Evolutionary conservation across 768 basidiomycete species (phyloP).

Genomic region (Cyclocybe cylindracea): DNA sequence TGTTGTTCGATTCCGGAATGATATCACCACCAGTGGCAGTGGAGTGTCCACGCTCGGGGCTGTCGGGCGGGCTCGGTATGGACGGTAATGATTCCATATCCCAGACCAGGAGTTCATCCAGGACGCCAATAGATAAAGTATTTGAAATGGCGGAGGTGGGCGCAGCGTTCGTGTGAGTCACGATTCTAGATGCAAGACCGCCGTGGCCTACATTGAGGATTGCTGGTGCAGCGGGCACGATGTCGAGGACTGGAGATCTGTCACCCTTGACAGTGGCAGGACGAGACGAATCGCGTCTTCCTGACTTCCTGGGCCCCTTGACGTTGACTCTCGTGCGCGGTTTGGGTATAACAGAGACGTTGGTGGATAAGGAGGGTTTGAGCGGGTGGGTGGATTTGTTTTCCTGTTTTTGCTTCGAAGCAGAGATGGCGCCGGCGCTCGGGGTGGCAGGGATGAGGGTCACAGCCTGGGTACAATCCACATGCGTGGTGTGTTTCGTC

Average conservation of each 20-base stretch:
- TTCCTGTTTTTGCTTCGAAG: conserved; percentile 1
- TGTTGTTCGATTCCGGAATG: background rate
- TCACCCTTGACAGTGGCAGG: background rate
- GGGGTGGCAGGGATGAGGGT: conserved; percentile 7
- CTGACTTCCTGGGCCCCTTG: background rate
- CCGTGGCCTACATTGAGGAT: conserved; percentile 22
- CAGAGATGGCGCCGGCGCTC: conserved; percentile 15
- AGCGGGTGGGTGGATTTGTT: conserved; percentile 5
- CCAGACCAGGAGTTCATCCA: conserved; percentile 26
- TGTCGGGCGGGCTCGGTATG: conserved; percentile 12
- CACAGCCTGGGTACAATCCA: conserved; percentile 5
- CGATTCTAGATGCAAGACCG: conserved; percentile 14
- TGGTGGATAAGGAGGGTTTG: conserved; percentile 4
- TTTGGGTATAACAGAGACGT: background rate
- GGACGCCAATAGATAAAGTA: conserved; percentile 17
- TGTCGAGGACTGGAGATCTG: conserved; percentile 1
- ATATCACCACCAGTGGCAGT: background rate
- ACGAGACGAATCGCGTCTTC: background rate
- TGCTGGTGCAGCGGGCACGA: background rate
- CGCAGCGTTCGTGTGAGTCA: conserved; percentile 12
- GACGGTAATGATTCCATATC: conserved; percentile 20
- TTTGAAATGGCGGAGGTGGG: background rate
- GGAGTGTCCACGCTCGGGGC: background rate
- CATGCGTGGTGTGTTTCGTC: conserved; percentile 8
- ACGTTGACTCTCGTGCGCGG: background rate